These are phyloP conservation scores for Penicillium tannophilum DNA, from an alignment of 495 filamentous ascomycete genomes.

Conservation along the genomic window DNA sequence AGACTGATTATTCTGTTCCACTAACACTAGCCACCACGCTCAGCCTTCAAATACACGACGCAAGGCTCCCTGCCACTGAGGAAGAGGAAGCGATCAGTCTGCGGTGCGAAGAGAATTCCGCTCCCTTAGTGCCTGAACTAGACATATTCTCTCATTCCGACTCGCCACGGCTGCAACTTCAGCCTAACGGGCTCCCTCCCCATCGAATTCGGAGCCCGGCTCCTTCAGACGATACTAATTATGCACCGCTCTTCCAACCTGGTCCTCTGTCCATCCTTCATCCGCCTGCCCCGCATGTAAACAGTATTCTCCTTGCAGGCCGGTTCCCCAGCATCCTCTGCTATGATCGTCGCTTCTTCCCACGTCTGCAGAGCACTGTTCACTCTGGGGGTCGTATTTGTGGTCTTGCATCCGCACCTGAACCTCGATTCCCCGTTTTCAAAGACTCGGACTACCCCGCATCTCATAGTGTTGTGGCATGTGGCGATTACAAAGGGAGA, in stretches of 20 bases:
- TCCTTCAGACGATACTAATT: constrained; percentile 48
- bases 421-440: constrained; percentile 53
- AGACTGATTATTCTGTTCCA: constrained; percentile 66
- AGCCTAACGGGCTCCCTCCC: constrained; percentile 41
- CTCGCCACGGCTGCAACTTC: constrained; percentile 42
- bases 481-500: constrained; percentile 93
- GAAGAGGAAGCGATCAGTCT: constrained; percentile 46
- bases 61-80: constrained; percentile 51
- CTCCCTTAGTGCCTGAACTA: constrained; percentile 31
- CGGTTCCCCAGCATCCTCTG: constrained; percentile 88
- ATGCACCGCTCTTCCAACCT: constrained; percentile 78
- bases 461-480: constrained; percentile 71
- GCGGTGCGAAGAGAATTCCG: constrained; percentile 40
- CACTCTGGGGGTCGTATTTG: constrained; percentile 83
- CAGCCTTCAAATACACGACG: constrained; percentile 84
- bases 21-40: constrained; percentile 84
- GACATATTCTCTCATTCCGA: constrained; percentile 41
- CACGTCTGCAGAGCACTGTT: constrained; percentile 72
- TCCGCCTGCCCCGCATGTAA: constrained; percentile 56
- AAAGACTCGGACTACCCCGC: constrained; percentile 53
- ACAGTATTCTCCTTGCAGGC: constrained; percentile 65
- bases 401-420: constrained; percentile 72
- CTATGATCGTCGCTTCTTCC: constrained; percentile 87
- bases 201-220: constrained; percentile 47
- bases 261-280: constrained; percentile 83